Conservation (phyloP, 345 rosid species). For the Cochlearia excelsa region DNA sequence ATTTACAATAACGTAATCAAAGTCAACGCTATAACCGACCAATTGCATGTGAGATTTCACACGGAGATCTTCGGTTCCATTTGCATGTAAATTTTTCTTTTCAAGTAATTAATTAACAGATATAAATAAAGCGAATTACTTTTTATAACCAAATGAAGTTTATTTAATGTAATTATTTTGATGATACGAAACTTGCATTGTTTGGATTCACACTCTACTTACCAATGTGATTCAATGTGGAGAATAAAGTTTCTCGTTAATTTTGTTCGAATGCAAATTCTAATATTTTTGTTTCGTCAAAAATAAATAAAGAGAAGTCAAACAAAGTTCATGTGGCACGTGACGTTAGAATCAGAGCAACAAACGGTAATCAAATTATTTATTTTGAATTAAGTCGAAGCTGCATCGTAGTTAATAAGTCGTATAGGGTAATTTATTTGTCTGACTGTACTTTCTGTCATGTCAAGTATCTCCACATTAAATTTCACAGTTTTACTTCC, state of each 20-base stretch:
- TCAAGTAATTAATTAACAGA: too few relatives aligned
- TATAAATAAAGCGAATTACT: too few relatives aligned
- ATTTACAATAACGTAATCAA: too few relatives aligned
- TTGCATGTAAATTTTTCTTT: not conserved
- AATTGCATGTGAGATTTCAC: too few relatives aligned
- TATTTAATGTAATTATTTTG: too few relatives aligned
- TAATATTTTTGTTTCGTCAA: not conserved
- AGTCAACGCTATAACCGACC: too few relatives aligned
- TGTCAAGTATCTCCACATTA: slow-evolving; percentile 15
- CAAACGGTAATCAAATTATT: slow-evolving; percentile 13
- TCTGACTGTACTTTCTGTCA: slow-evolving; percentile 17
- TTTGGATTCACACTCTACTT: not conserved
- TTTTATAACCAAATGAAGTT: too few relatives aligned
- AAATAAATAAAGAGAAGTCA: not conserved
- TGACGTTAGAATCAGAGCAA: slow-evolving; percentile 21
- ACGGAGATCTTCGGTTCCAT: too few relatives aligned
- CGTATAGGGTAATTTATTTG: slow-evolving; percentile 14
- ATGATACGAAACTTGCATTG: too few relatives aligned
- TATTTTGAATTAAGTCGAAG: not conserved
- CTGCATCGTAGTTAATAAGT: not conserved
- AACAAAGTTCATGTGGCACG: slow-evolving; percentile 28
- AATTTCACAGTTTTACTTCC: slow-evolving; percentile 9
- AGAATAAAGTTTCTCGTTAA: not conserved
- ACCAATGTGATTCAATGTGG: too few relatives aligned
- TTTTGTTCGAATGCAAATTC: slow-evolving; percentile 3